Percentiles rank a stretch among this genome's conserved stretches.
Evolutionary conservation across 306 rosid species (phyloP).

Genomic region (Coriaria nepalensis): DNA sequence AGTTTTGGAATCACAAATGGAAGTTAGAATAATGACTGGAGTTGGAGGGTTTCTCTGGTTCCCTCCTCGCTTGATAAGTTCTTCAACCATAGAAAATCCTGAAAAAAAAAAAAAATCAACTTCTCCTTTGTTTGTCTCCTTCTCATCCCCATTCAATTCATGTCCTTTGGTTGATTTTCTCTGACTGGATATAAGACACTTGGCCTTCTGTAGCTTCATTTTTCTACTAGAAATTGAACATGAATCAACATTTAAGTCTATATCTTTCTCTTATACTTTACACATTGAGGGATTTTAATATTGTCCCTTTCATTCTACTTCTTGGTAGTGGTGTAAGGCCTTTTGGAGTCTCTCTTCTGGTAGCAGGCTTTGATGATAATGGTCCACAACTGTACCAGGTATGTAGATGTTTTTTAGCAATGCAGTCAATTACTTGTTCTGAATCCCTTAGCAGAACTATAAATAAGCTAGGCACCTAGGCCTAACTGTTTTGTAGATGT

Average conservation of each 20-base stretch:
- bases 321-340: constrained; percentile 89
- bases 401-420: constrained; percentile 3
- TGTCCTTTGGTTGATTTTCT: neutral
- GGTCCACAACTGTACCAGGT: constrained; percentile 97
- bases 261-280: neutral
- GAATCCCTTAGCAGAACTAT: neutral
- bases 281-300: constrained; percentile 9
- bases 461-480: too few relatives aligned
- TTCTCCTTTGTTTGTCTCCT: neutral
- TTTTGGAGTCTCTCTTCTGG: constrained; percentile 85
- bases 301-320: constrained; percentile 4
- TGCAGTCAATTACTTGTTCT: neutral
- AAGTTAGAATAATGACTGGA: neutral
- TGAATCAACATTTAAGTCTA: too few relatives aligned
- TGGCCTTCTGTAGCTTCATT: neutral
- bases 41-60: neutral
- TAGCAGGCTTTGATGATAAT: constrained; percentile 84
- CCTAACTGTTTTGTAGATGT: too few relatives aligned
- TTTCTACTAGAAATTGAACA: too few relatives aligned
- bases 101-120: neutral
- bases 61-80: neutral
- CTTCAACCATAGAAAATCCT: neutral
- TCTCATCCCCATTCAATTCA: too few relatives aligned
- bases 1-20: neutral
- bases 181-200: neutral